Evolutionary conservation across 2,329 filamentous ascomycete species (phyloP), one percentile per base, ranked within the genome.

Genomic region (Trichophyton equinum): DNA sequence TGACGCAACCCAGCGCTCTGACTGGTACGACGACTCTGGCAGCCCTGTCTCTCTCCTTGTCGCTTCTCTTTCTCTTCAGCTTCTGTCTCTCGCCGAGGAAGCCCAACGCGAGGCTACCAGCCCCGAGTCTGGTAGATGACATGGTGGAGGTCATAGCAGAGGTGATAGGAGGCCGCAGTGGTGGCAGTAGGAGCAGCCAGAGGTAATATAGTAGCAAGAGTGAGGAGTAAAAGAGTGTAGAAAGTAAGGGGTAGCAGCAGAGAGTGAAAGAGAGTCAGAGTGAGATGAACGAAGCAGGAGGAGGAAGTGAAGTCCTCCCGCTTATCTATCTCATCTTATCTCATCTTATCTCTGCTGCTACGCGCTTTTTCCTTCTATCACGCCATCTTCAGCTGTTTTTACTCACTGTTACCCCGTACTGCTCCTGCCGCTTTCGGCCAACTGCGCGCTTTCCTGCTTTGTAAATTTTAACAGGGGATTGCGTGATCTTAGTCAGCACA

Each of bases 111-210:
- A 44, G 40, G 15, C 40, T 44, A n/a, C 40, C 40, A n/a, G 40
- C 40, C 6, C 40, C 40, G 11, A 44, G 40, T n/a, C 40, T n/a
- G n/a, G 40, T 44, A 38, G 33, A 38, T 9, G 33, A 2, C 11
- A 38, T 9, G 9, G 33, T 38, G 11, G 33, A 38, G 56, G 86
- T 88, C 79, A 95, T 94, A 63, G 92, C 94, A 58, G 86, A 89
- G 56, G 85, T 81, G 74, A 13, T 38, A 9, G 33, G 86, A 89
- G 55, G 85, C 81, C 75, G 33, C 11, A 3, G 33, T 38, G 9
- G 18, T n/a, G 44, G 9, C 11, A 30, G 8, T 42, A 36, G 27
- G 6, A 6, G 27, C 27, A 30, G 27, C 27, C 6, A 30, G 27
- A 5, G 27, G 5, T 30, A 30, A 30, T 30, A 30, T 7, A 7